Evolutionary conservation across 495 filamentous ascomycete species (phyloP).

Genomic region (Geopyxis carbonaria): DNA sequence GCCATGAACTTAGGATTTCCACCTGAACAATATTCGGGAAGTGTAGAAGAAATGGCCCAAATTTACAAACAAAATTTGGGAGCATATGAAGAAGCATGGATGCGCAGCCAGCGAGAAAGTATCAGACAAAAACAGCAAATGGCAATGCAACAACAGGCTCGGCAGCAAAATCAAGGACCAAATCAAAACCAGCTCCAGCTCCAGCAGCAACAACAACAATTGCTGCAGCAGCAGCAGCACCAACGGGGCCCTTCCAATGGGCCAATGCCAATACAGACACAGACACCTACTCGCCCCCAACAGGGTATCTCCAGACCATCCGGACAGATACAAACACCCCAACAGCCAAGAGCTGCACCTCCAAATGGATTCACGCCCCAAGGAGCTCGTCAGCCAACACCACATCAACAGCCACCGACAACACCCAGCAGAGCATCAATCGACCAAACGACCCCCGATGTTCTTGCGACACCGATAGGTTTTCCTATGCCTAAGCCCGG

Average conservation of each 20-base stretch:
- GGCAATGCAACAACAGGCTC: conserved; percentile 29
- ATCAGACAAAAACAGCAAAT: conserved; percentile 38
- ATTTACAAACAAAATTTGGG: conserved; percentile 59
- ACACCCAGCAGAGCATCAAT: conserved; percentile 19
- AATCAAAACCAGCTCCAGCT: conserved; percentile 26
- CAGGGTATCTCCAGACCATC: conserved; percentile 31
- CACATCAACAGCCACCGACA: conserved; percentile 11
- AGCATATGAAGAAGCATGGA: conserved; percentile 57
- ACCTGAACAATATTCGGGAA: conserved; percentile 45
- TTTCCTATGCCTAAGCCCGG: conserved; percentile 16
- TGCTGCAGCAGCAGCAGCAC: conserved; percentile 22
- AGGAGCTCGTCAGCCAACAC: conserved; percentile 10
- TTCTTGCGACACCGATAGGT: conserved; percentile 11
- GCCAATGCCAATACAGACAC: not conserved
- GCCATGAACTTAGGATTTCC: conserved; percentile 50
- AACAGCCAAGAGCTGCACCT: conserved; percentile 14
- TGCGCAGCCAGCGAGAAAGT: conserved; percentile 36
- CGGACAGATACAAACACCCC: conserved; percentile 23
- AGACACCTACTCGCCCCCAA: conserved; percentile 27
- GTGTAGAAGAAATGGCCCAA: conserved; percentile 47
- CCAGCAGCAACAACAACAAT: conserved; percentile 34
- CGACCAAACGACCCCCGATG: conserved; percentile 18
- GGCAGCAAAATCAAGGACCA: conserved; percentile 29
- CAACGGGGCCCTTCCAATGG: conserved; percentile 3
- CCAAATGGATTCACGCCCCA: conserved; percentile 21